A percentile compares a stretch with the other conserved stretches of the same genome.
Conservation (phyloP, 768 basidiomycete genomes). For the Panellus pusillus region DNA sequence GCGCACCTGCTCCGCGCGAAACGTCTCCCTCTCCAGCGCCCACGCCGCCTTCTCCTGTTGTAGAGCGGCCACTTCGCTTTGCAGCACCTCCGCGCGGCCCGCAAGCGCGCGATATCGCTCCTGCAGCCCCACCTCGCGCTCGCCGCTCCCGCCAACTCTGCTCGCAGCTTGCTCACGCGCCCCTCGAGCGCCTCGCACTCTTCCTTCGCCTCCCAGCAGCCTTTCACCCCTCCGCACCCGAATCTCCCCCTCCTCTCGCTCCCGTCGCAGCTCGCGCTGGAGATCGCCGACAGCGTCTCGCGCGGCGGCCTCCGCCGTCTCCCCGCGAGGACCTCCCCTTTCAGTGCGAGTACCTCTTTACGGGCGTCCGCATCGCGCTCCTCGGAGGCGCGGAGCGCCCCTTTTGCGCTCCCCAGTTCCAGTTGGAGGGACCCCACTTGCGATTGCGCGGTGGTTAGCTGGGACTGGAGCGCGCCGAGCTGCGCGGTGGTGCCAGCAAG, state of each 20-base stretch:
- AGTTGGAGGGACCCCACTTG: not conserved
- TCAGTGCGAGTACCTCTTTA: conserved; percentile 61
- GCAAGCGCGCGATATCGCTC: conserved; percentile 10
- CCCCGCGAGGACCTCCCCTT: conserved; percentile 54
- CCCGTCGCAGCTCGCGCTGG: conserved; percentile 54
- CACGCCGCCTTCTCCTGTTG: conserved; percentile 56
- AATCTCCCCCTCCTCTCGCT: conserved; percentile 53
- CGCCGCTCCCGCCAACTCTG: conserved; percentile 53
- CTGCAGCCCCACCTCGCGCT: conserved; percentile 6
- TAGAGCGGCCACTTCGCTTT: conserved; percentile 53
- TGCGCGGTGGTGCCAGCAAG: conserved; percentile 8
- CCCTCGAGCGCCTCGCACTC: conserved; percentile 58
- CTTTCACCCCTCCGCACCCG: conserved; percentile 67
- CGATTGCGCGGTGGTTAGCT: conserved; percentile 3
- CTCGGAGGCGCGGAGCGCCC: conserved; percentile 44
- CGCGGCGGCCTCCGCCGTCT: conserved; percentile 37
- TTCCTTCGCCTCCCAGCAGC: conserved; percentile 70
- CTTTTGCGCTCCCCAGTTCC: conserved; percentile 4
- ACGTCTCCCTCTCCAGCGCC: conserved; percentile 54
- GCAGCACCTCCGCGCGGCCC: conserved; percentile 54
- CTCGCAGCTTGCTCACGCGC: conserved; percentile 28
- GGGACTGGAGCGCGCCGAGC: conserved; percentile 1
- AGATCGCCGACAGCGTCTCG: conserved; percentile 52
- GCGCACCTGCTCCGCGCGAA: conserved; percentile 70
- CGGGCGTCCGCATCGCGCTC: conserved; percentile 66